These are phyloP conservation scores for Suillus spraguei DNA, from an alignment of 768 basidiomycete genomes.

Conservation along the genomic window DNA sequence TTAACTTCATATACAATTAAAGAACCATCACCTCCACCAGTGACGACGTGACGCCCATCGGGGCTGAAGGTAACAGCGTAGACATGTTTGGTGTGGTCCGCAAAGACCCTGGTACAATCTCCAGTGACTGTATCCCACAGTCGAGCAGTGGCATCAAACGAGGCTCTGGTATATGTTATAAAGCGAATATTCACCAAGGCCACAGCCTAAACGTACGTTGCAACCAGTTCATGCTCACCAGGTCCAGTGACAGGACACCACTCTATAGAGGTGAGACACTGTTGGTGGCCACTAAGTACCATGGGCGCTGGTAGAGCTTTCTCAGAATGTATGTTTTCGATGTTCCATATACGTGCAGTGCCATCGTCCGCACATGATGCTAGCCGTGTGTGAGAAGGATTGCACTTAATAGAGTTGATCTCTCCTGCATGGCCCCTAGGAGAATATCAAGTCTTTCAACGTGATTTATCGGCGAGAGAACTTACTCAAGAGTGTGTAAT, in stretches of 20 bases:
- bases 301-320: conserved; percentile 25
- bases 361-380: conserved; percentile 84
- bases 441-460: conserved; percentile 12
- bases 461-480: conserved; percentile 14
- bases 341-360: conserved; percentile 77
- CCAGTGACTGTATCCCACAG: conserved; percentile 85
- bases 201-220: conserved; percentile 54
- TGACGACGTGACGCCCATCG: conserved; percentile 68
- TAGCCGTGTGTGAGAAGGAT: conserved; percentile 62
- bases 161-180: conserved; percentile 48
- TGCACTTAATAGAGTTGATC: conserved; percentile 77
- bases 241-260: conserved; percentile 65
- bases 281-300: conserved; percentile 63
- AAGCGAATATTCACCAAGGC: background rate
- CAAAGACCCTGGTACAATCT: conserved; percentile 69
- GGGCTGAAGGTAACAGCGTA: conserved; percentile 80
- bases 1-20: conserved; percentile 70
- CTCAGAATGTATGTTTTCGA: conserved; percentile 46
- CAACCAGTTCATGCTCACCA: conserved; percentile 61
- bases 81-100: conserved; percentile 70
- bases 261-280: conserved; percentile 63
- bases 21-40: conserved; percentile 80
- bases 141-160: conserved; percentile 79
- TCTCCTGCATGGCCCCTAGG: conserved; percentile 73
- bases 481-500: conserved; percentile 65